Percentiles rank a stretch among this genome's conserved stretches.
Evolutionary conservation across 768 basidiomycete species (phyloP).

Genomic region (Boletus rubroflammeus): DNA sequence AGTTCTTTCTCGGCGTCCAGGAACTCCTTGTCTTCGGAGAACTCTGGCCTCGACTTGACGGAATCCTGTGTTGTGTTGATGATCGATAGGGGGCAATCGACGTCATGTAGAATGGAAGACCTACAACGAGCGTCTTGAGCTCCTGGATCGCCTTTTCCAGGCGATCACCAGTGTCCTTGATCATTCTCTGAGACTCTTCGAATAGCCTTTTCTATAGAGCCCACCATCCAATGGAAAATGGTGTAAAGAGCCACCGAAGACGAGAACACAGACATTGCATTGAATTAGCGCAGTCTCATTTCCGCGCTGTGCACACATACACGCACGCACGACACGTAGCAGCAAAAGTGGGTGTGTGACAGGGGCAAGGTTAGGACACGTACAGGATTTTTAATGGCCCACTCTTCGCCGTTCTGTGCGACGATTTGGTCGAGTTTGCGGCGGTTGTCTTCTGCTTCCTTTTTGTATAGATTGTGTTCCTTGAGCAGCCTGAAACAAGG

Average conservation of each 20-base stretch:
- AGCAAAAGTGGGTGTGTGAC: constrained; percentile 4
- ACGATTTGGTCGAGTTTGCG: constrained; percentile 59
- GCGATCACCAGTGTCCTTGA: constrained; percentile 59
- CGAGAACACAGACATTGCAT: constrained; percentile 10
- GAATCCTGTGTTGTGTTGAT: constrained; percentile 22
- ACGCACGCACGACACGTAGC: constrained; percentile 19
- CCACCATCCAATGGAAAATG: constrained; percentile 2
- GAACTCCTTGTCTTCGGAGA: constrained; percentile 39
- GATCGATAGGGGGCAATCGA: constrained; percentile 13
- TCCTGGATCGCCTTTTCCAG: constrained; percentile 62
- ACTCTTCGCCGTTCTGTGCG: constrained; percentile 61
- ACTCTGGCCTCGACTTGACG: constrained; percentile 25
- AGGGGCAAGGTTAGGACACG: constrained; percentile 27
- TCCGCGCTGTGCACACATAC: constrained; percentile 28
- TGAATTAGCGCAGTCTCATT: constrained; percentile 26
- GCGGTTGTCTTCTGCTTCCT: constrained; percentile 60
- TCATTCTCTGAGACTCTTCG: constrained; percentile 81
- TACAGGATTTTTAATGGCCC: constrained; percentile 76
- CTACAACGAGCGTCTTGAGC: constrained; percentile 63
- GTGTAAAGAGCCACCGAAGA: constrained; percentile 14
- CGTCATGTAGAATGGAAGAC: constrained; percentile 34
- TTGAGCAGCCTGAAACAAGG: constrained; percentile 52
- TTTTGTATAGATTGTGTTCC: constrained; percentile 61
- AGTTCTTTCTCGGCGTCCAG: constrained; percentile 57
- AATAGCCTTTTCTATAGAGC: constrained; percentile 54